These are phyloP conservation scores for Thielaviopsis punctulata DNA, from an alignment of 2,329 filamentous ascomycete genomes.

Conservation along the genomic window DNA sequence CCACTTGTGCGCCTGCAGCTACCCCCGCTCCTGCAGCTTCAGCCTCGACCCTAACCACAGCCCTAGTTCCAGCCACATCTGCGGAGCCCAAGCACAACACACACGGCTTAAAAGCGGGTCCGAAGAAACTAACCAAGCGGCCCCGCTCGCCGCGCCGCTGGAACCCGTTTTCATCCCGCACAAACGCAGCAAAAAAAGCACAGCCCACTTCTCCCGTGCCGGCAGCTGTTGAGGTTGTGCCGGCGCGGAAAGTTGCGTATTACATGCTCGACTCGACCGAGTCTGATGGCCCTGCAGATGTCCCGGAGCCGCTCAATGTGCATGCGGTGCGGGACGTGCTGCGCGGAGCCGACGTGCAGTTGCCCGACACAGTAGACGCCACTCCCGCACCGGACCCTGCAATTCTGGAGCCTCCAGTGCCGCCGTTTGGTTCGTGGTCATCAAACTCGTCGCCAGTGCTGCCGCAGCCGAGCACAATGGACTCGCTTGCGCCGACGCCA, in stretches of 20 bases:
- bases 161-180: conserved; percentile 41
- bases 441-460: conserved; percentile 1
- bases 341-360: conserved; percentile 1
- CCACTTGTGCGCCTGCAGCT: neutral
- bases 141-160: conserved; percentile 40
- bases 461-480: neutral
- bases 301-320: neutral
- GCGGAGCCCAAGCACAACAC: neutral
- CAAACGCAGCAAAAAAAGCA: conserved; percentile 24
- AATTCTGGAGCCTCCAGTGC: neutral
- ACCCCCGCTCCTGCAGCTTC: neutral
- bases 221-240: conserved; percentile 30
- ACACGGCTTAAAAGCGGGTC: conserved; percentile 7
- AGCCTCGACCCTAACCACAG: neutral
- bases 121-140: conserved; percentile 40
- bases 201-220: conserved; percentile 24
- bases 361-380: neutral
- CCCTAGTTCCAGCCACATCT: neutral
- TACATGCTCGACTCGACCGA: conserved; percentile 45
- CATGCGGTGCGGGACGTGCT: conserved; percentile 1
- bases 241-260: conserved; percentile 35
- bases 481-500: neutral
- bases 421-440: neutral
- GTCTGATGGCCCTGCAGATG: conserved; percentile 20
- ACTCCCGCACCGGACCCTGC: neutral